A percentile compares a stretch with the other conserved stretches of the same genome.
Evolutionary conservation across 345 rosid species (phyloP).

Genomic region (Adansonia digitata): DNA sequence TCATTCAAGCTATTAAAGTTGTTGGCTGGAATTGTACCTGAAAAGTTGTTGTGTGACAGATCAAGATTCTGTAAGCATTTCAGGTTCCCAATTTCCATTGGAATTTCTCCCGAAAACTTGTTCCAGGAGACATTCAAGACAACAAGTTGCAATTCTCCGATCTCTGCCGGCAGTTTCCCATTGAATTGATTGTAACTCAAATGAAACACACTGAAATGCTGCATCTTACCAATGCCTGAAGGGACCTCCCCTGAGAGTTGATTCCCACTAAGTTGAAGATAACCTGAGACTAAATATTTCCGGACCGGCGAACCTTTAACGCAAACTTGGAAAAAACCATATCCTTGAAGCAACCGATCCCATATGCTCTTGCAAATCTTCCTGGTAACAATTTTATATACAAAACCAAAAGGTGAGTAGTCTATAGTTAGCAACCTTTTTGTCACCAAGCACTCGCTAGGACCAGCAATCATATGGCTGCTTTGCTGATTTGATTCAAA

Average conservation of each 20-base stretch:
- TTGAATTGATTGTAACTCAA: conserved; percentile 49
- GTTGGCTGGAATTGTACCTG: conserved; percentile 60
- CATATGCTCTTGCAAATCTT: conserved; percentile 67
- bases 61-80: conserved; percentile 73
- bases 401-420: conserved; percentile 76
- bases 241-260: conserved; percentile 62
- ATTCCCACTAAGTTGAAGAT: conserved; percentile 71
- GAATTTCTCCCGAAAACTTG: conserved; percentile 55
- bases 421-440: conserved; percentile 84
- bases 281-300: conserved; percentile 47
- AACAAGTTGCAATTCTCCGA: conserved; percentile 56
- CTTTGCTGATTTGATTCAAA: conserved; percentile 43
- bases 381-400: conserved; percentile 47
- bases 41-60: conserved; percentile 71
- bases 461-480: conserved; percentile 37
- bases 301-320: conserved; percentile 28
- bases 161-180: conserved; percentile 54
- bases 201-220: conserved; percentile 56
- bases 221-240: conserved; percentile 48
- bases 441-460: conserved; percentile 73
- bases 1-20: conserved; percentile 49
- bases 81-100: conserved; percentile 49
- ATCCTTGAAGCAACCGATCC: conserved; percentile 64
- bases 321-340: conserved; percentile 61
- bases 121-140: conserved; percentile 65